Evolutionary conservation across 306 rosid genomes (phyloP), one percentile per base, ranked within the genome.

Genomic region (Prunus salicina): DNA sequence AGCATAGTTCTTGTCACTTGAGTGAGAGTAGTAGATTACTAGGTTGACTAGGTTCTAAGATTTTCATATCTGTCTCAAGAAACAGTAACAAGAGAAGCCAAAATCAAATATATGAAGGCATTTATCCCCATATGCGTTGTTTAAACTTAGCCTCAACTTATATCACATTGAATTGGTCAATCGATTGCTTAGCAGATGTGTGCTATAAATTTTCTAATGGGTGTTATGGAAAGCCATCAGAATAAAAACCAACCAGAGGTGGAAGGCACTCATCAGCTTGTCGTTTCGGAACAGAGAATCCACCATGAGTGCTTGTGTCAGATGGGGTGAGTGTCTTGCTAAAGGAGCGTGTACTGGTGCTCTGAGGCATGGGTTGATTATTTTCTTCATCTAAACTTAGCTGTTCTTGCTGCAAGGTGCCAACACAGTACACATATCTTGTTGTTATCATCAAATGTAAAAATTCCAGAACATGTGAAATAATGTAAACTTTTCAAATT

Each of bases 281-380:
- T 67, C 81, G 68, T 77, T 77, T 91, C 15, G 87, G 97, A 56
- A 91, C 80, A 45, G 97, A 89, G 55, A 87, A 83, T 83, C 94
- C 97, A 78, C 97, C 93, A 30, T 89, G 97, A 1, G 89, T 80
- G 73, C 93, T 87, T 45, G 90, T 85, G 78, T 91, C 96, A 41
- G 96, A 91, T 52, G 85, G 82, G 77, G 96, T 91, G 27, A 91
- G 96, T 22, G 18, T 73, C 85, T 91, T 91, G 62, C 69, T 72
- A 57, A 78, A 87, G 61, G 76, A 70, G 75, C 72, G 62, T 47
- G 34, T 38, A 18, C 30, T 8, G 19, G 71, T 68, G 77, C 61
- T 76, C 58, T 49, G 15, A 72, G 89, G 80, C 53, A 64, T 43
- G 34, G 41, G 43, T 66, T 25, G n/a, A 30, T 64, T 65, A 69